Conservation (phyloP, 495 filamentous ascomycete species). For the Penicillium diatomitis region DNA sequence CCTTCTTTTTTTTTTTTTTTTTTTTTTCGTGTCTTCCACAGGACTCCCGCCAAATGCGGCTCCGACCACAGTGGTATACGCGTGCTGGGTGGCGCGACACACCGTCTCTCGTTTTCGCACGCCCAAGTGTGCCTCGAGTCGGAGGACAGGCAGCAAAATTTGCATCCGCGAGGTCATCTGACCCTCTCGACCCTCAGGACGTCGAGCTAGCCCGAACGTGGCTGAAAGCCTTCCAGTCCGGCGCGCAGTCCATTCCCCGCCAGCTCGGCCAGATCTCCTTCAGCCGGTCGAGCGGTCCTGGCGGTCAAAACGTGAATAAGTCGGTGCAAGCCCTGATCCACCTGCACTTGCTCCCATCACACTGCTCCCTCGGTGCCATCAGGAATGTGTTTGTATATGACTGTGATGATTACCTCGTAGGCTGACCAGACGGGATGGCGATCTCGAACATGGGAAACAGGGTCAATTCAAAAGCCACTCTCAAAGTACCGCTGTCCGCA, state of each 20-base stretch:
- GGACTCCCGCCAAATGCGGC: not conserved
- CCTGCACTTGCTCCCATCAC: not conserved
- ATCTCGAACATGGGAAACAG: conserved; percentile 32
- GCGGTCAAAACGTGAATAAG: conserved; percentile 97
- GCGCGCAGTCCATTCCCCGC: conserved; percentile 49
- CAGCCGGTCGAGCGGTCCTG: conserved; percentile 83
- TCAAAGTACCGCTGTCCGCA: conserved; percentile 50
- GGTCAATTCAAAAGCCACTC: conserved; percentile 85
- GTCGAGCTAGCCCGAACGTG: conserved; percentile 66
- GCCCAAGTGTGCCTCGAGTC: not conserved
- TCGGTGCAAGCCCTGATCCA: conserved; percentile 36
- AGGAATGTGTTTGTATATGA: too few species aligned
- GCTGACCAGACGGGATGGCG: not conserved
- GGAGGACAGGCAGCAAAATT: conserved; percentile 1
- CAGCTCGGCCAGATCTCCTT: conserved; percentile 58
- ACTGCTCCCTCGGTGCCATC: not conserved
- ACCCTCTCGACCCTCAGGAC: conserved; percentile 30
- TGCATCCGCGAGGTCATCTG: conserved; percentile 20
- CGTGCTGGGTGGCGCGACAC: not conserved
- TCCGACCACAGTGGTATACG: not conserved
- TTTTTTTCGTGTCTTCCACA: not conserved
- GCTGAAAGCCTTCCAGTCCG: conserved; percentile 53
- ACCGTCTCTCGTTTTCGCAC: not conserved
- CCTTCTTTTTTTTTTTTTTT: not conserved
- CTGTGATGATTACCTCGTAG: too few species aligned